Evolutionary conservation across 2,329 filamentous ascomycete genomes (phyloP), one percentile per base, ranked within the genome.

Genomic region (Ascochyta lentis): DNA sequence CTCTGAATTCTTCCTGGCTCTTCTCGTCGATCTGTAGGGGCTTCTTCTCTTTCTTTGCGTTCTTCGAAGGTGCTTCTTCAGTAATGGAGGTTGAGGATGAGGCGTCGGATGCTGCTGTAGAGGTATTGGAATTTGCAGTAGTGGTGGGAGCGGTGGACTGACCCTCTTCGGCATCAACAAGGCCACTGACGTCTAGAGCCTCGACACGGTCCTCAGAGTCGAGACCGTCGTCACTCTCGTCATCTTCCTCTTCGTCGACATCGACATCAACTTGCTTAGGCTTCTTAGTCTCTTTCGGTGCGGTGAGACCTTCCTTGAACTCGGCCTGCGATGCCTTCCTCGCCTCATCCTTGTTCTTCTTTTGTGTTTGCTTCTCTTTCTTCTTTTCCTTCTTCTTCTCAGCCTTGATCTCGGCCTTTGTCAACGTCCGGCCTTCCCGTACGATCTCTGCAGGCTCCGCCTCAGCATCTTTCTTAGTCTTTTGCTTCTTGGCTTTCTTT

Each of bases 1-100:
- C 86, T 68, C 90, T 88, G 42, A 96, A 85, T 24, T 89, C 86
- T 57, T 91, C 86, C 38, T 88, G 89, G 89, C 89, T 56, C 77
- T 80, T 44, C 69, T 67, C 65, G 67, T 65, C 75, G 48, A 66
- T 63, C 45, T 70, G 70, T 19, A 70, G 65, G 23, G 69, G 60
- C 53, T 67, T 71, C 54, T 72, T 72, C 49, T 68, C 61, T 58
- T 67, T 67, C 61, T 69, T 73, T 52, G 66, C 56, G 59, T 66
- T 65, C 61, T 68, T 73, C 46, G 66, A 51, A 37, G 59, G 58
- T 8, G 52, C 58, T 39, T 66, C 57, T 22, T 63, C 61, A 8
- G 78, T 77, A 47, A 79, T 74, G 7, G 80, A 81, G 38, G 80
- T 81, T 40, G 78, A 76, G 3, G 80, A 81, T 9, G 80, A 82